Percentiles rank a stretch among this genome's conserved stretches.
phyloP scores from a whole-genome alignment of 1,284 basidiomycete genomes.

The Cryptococcus sp. region DNA sequence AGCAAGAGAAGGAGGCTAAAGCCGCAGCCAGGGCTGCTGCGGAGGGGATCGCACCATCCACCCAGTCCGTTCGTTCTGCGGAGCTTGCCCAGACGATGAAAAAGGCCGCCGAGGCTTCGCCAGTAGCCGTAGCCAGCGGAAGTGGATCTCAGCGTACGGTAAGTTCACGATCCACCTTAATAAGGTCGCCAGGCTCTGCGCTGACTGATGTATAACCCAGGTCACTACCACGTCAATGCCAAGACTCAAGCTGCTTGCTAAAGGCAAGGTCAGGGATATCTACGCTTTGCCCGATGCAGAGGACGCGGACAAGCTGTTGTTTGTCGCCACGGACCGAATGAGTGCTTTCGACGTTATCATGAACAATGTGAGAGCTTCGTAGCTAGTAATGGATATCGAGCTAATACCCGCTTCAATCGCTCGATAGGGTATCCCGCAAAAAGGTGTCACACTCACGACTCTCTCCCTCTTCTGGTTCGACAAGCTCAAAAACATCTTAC shows the following conservation, averaged over 20 bases:
- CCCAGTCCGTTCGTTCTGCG: conserved; percentile 6
- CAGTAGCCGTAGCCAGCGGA: conserved; percentile 9
- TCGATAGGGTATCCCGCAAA: conserved; percentile 83
- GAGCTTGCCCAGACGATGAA: conserved; percentile 9
- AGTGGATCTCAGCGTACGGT: conserved; percentile 7
- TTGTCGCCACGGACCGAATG: conserved; percentile 94
- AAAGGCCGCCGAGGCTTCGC: conserved; percentile 4
- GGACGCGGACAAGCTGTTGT: conserved; percentile 67
- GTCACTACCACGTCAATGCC: conserved; percentile 53
- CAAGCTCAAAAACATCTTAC: conserved; percentile 72
- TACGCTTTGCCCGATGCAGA: conserved; percentile 67
- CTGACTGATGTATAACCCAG: conserved; percentile 9
- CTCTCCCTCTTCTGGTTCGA: conserved; percentile 96
- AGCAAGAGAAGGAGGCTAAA: conserved; percentile 48
- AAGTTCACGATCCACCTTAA: background rate
- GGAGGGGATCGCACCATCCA: conserved; percentile 5
- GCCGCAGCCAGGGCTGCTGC: conserved; percentile 38
- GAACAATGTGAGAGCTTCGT: conserved; percentile 67
- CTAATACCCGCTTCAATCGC: conserved; percentile 9
- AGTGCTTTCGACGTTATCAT: conserved; percentile 96
- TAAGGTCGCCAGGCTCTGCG: background rate
- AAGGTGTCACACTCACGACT: conserved; percentile 85
- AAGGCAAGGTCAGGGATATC: conserved; percentile 91
- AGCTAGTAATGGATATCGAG: background rate
- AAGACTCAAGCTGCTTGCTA: conserved; percentile 66